These are phyloP conservation scores for Mycena sanguinolenta DNA, from an alignment of 768 basidiomycete species.

Conservation along the genomic window DNA sequence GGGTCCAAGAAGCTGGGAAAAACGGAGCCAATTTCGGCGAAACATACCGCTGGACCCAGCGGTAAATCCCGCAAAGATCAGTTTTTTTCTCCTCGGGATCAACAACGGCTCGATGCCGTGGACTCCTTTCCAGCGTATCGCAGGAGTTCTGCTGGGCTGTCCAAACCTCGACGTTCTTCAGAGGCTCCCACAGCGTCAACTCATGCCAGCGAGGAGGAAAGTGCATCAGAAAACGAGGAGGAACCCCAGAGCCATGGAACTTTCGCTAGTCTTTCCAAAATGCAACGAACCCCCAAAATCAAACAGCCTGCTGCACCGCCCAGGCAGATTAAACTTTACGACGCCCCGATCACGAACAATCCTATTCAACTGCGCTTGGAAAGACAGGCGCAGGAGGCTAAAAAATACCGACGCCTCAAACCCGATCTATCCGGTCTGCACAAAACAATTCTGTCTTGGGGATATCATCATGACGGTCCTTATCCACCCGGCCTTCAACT, in stretches of 20 bases:
- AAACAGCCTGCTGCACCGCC: slow-evolving; percentile 66
- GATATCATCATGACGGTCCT: slow-evolving; percentile 77
- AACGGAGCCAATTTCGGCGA: neutral
- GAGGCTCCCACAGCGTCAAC: slow-evolving; percentile 38
- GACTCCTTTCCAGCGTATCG: slow-evolving; percentile 59
- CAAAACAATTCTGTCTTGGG: slow-evolving; percentile 86
- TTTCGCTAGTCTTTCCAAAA: slow-evolving; percentile 67
- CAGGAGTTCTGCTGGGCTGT: slow-evolving; percentile 36
- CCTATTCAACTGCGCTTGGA: slow-evolving; percentile 64
- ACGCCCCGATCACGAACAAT: slow-evolving; percentile 61
- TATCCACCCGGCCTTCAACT: slow-evolving; percentile 69
- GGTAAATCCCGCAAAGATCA: slow-evolving; percentile 13
- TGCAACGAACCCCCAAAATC: slow-evolving; percentile 73
- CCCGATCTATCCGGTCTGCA: slow-evolving; percentile 89
- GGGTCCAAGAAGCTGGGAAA: slow-evolving; percentile 23
- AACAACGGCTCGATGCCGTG: slow-evolving; percentile 52
- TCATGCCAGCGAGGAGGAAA: slow-evolving; percentile 62
- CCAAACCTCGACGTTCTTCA: slow-evolving; percentile 35
- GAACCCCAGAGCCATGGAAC: slow-evolving; percentile 52
- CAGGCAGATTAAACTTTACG: slow-evolving; percentile 74
- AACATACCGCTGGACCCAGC: slow-evolving; percentile 17
- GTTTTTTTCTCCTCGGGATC: slow-evolving; percentile 44
- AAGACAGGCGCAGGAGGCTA: slow-evolving; percentile 68
- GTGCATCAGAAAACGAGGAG: slow-evolving; percentile 59
- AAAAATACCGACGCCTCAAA: slow-evolving; percentile 76